Conservation (phyloP, 345 rosid genomes). For the Populus tremula region DNA sequence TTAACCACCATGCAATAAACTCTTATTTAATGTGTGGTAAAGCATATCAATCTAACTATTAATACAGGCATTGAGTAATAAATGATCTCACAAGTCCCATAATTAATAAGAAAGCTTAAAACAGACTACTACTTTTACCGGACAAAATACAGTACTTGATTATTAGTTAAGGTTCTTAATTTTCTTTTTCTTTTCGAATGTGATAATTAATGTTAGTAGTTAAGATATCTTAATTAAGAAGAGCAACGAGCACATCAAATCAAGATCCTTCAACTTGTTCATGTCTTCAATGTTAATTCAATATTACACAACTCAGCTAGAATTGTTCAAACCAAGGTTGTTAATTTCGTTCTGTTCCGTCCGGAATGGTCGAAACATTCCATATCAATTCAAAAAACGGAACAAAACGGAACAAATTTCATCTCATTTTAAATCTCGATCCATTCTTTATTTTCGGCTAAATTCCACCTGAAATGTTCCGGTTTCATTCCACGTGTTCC, state of each 20-base stretch:
- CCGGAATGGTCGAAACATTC: too few species aligned
- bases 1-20: too few species aligned
- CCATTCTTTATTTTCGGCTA: too few species aligned
- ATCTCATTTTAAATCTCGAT: too few species aligned
- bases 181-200: background rate
- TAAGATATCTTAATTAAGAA: background rate
- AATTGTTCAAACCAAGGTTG: too few species aligned
- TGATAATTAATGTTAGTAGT: background rate
- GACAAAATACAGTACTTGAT: background rate
- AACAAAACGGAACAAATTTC: too few species aligned
- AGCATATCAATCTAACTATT: background rate
- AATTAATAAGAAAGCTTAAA: background rate
- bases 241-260: background rate
- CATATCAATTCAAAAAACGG: too few species aligned
- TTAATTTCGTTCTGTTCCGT: too few species aligned
- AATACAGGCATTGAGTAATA: background rate
- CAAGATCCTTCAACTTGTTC: background rate
- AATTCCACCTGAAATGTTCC: too few species aligned
- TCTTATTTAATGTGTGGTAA: background rate
- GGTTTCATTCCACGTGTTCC: too few species aligned
- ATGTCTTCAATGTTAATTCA: background rate
- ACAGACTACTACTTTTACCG: background rate
- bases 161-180: background rate
- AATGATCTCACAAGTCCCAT: background rate
- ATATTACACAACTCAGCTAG: background rate